Percentiles rank a stretch among this genome's conserved stretches.
phyloP scores from a whole-genome alignment of 768 basidiomycete genomes.

The Pisolithus albus region DNA sequence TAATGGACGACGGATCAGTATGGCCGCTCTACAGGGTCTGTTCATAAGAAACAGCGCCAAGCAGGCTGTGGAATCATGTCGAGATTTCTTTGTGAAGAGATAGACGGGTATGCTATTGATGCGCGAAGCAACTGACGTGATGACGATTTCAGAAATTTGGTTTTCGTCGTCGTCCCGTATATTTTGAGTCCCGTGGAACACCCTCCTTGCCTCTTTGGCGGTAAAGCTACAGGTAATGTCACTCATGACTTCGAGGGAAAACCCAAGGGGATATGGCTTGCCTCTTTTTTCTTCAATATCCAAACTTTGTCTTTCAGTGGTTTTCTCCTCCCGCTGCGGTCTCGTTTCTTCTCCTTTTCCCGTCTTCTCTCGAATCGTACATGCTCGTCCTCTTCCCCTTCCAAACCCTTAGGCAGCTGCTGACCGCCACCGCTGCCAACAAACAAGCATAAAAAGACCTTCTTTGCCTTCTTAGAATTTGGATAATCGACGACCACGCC shows the following conservation, averaged over 20 bases:
- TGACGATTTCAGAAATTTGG: constrained; percentile 54
- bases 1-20: constrained; percentile 64
- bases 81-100: constrained; percentile 32
- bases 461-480: constrained; percentile 91
- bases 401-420: constrained; percentile 70
- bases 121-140: constrained; percentile 6
- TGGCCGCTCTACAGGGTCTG: constrained; percentile 93
- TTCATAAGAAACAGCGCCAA: constrained; percentile 73
- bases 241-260: constrained; percentile 2
- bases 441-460: constrained; percentile 90
- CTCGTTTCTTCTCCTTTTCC: constrained; percentile 53
- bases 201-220: constrained; percentile 78
- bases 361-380: constrained; percentile 75
- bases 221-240: constrained; percentile 49
- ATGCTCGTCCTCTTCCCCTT: constrained; percentile 56
- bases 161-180: constrained; percentile 85
- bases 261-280: constrained; percentile 25
- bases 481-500: constrained; percentile 97
- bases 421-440: constrained; percentile 72
- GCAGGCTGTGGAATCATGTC: constrained; percentile 48
- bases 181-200: constrained; percentile 83
- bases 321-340: constrained; percentile 64
- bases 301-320: constrained; percentile 75
- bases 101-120: constrained; percentile 15
- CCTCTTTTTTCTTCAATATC: constrained; percentile 97